Conservation (phyloP, 2,329 filamentous ascomycete species). For the Cryphonectria parasitica region DNA sequence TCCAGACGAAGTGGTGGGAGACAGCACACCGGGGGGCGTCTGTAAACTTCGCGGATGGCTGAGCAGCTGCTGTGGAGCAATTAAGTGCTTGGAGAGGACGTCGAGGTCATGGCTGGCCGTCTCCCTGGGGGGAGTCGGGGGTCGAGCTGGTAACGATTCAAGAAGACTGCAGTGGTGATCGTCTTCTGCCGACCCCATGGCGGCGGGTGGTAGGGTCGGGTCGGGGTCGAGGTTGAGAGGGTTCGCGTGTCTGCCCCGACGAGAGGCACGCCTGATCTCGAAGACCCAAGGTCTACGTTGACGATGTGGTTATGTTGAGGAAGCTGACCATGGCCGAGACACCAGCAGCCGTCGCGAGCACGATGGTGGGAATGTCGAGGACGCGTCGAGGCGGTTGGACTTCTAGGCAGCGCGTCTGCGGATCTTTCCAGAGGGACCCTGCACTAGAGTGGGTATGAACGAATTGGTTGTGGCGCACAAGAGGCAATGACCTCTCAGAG, state of each 20-base stretch:
- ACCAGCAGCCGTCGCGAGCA: constrained; percentile 10
- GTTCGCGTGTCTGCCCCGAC: constrained; percentile 23
- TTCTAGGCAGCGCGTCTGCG: neutral
- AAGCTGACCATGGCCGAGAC: constrained; percentile 21
- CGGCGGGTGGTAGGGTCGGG: constrained; percentile 30
- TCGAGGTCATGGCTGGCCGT: constrained; percentile 44
- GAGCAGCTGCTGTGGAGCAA: constrained; percentile 39
- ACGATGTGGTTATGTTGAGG: constrained; percentile 13
- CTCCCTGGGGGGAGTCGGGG: constrained; percentile 70
- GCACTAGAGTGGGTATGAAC: constrained; percentile 5
- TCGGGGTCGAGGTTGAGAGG: constrained; percentile 20
- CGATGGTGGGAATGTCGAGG: neutral
- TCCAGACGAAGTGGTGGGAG: constrained; percentile 46
- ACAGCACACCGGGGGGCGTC: constrained; percentile 57
- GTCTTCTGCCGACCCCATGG: constrained; percentile 27
- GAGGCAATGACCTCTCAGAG: too few species aligned
- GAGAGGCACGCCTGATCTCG: constrained; percentile 32
- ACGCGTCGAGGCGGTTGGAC: constrained; percentile 5
- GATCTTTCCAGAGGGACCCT: constrained; percentile 14
- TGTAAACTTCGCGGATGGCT: constrained; percentile 49
- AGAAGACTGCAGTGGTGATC: constrained; percentile 45
- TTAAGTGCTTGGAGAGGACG: constrained; percentile 40
- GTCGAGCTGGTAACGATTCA: constrained; percentile 59
- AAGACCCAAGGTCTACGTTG: constrained; percentile 14
- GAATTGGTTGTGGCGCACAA: neutral